A percentile compares a stretch with the other conserved stretches of the same genome.
Evolutionary conservation across 768 basidiomycete species (phyloP).

Genomic region (Termitomyces sp.): DNA sequence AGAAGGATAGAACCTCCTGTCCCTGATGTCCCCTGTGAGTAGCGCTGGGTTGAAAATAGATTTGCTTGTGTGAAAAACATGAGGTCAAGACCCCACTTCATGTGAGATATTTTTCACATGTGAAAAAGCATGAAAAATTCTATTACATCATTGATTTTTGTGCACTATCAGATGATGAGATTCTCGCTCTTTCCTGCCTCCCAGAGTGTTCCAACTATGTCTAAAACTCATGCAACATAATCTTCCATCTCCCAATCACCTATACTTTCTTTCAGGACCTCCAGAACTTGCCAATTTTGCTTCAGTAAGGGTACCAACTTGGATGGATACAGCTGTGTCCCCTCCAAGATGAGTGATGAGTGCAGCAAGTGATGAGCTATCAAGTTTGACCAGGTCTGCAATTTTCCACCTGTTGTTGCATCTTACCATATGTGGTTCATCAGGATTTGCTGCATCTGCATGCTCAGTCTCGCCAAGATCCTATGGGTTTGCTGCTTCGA

Average conservation of each 20-base stretch:
- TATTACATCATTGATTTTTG: neutral
- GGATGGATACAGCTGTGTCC: neutral
- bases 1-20: too few species aligned
- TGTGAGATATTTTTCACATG: neutral
- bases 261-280: neutral
- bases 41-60: neutral
- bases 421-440: neutral
- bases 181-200: neutral
- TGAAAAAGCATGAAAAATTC: neutral
- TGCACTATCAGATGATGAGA: neutral
- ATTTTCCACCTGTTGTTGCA: neutral
- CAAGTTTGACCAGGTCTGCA: neutral
- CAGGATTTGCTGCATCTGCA: neutral
- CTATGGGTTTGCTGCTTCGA: neutral
- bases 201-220: neutral
- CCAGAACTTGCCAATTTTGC: neutral
- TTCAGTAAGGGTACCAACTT: neutral
- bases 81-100: neutral
- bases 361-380: neutral
- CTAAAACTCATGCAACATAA: neutral
- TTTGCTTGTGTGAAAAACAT: neutral
- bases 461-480: neutral
- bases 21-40: too few species aligned
- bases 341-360: neutral
- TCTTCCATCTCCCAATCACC: conserved; percentile 1